Evolutionary conservation across 129 eudicot species (phyloP).

Genomic region (Saposhnikovia divaricata): DNA sequence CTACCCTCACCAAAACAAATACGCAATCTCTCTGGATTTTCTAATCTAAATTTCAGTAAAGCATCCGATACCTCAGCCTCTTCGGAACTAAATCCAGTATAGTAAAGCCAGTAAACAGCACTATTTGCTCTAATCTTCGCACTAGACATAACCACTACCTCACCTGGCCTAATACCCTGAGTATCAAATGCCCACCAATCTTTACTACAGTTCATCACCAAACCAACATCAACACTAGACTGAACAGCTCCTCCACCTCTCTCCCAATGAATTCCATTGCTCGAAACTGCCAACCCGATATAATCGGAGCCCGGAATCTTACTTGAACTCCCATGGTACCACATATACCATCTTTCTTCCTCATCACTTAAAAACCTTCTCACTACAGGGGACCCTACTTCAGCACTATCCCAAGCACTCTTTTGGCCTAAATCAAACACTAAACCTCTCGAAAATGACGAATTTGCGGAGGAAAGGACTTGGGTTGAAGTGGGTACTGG

Average conservation of each 20-base stretch:
- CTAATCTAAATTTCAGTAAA: slow-evolving; percentile 26
- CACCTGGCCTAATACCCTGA: slow-evolving; percentile 60
- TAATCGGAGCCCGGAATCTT: slow-evolving; percentile 34
- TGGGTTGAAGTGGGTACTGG: slow-evolving; percentile 26
- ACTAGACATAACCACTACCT: slow-evolving; percentile 78
- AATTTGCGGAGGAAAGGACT: slow-evolving; percentile 24
- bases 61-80: slow-evolving; percentile 30
- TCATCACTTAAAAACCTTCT: slow-evolving; percentile 80
- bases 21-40: slow-evolving; percentile 6
- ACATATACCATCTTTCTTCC: slow-evolving; percentile 95
- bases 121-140: slow-evolving; percentile 48
- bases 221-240: slow-evolving; percentile 60
- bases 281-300: slow-evolving; percentile 80
- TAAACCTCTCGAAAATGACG: slow-evolving; percentile 53
- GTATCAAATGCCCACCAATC: slow-evolving; percentile 99
- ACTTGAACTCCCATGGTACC: slow-evolving; percentile 69
- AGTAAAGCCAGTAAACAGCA: slow-evolving; percentile 91
- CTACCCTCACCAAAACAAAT: slow-evolving; percentile 6
- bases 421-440: slow-evolving; percentile 62
- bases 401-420: slow-evolving; percentile 63
- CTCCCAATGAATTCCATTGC: slow-evolving; percentile 89
- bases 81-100: slow-evolving; percentile 58
- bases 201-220: slow-evolving; percentile 54
- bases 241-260: slow-evolving; percentile 49
- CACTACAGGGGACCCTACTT: slow-evolving; percentile 86